These are phyloP conservation scores for Colletotrichum graminicola DNA, from an alignment of 2,329 filamentous ascomycete species.

Conservation along the genomic window DNA sequence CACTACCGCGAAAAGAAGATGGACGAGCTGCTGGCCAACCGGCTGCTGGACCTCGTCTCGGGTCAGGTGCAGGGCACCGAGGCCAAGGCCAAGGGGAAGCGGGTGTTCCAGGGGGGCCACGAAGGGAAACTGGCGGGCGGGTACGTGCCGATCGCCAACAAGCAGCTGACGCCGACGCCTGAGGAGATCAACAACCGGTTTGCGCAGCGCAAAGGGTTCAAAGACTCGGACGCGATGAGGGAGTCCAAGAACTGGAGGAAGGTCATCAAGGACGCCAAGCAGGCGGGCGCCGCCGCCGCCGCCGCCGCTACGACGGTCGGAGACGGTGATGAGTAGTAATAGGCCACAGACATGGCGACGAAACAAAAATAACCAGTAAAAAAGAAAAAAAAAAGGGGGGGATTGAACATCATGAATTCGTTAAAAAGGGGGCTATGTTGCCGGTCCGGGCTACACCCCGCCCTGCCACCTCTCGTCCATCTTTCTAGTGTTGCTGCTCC, in stretches of 20 bases:
- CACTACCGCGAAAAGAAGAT: conserved; percentile 88
- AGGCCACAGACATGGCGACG: neutral
- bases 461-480: conserved; percentile 48
- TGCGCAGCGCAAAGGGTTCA: conserved; percentile 71
- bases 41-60: conserved; percentile 75
- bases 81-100: conserved; percentile 44
- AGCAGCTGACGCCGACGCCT: conserved; percentile 61
- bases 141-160: conserved; percentile 69
- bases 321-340: conserved; percentile 22
- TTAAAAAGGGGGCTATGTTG: conserved; percentile 5
- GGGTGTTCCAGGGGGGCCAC: conserved; percentile 69
- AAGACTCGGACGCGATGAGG: conserved; percentile 62
- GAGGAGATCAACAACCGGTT: conserved; percentile 71
- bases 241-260: conserved; percentile 41
- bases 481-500: conserved; percentile 16
- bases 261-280: conserved; percentile 32
- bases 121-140: conserved; percentile 61
- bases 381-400: neutral
- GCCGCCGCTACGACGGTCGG: conserved; percentile 9
- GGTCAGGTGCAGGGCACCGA: conserved; percentile 47
- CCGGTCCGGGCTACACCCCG: conserved; percentile 16
- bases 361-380: conserved; percentile 7
- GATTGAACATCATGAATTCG: conserved; percentile 28
- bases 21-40: conserved; percentile 85
- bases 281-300: neutral